Percentiles rank a stretch among this genome's conserved stretches.
Evolutionary conservation across 176 grass and related monocot species (phyloP).

Genomic region (Calamus simplicifolius): DNA sequence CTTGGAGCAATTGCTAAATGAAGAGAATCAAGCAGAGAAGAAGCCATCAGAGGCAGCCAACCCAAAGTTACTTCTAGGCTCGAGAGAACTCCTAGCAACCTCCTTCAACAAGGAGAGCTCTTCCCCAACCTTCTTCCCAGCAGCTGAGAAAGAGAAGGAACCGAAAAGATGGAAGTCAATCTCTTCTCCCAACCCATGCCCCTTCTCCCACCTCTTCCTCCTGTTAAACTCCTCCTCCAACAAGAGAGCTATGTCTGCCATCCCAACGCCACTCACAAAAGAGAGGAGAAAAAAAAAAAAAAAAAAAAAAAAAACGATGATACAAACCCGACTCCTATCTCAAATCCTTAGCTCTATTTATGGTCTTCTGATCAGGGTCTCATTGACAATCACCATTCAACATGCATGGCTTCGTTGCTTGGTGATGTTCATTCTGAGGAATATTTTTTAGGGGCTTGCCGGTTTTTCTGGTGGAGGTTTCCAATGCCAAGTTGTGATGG

Average conservation of each 20-base stretch:
- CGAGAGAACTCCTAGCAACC: background rate
- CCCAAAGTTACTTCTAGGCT: background rate
- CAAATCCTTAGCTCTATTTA: too few species aligned
- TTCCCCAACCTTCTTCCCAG: background rate
- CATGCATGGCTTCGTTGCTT: too few species aligned
- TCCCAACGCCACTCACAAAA: background rate
- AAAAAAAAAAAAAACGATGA: too few species aligned
- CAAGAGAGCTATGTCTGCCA: conserved; percentile 17
- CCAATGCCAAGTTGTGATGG: too few species aligned
- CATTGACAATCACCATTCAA: too few species aligned
- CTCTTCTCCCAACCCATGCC: background rate
- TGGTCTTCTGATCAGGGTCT: too few species aligned
- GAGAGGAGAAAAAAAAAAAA: background rate
- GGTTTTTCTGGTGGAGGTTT: too few species aligned
- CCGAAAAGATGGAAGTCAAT: background rate
- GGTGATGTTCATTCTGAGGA: too few species aligned
- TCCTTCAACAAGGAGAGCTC: background rate
- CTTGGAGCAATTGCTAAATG: too few species aligned
- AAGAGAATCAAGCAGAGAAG: conserved; percentile 4
- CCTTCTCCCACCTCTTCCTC: conserved; percentile 3
- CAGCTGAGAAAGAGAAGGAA: background rate
- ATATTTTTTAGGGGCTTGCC: too few species aligned
- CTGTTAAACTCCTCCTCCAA: conserved; percentile 14
- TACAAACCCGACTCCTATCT: too few species aligned
- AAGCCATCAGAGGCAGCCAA: conserved; percentile 4